A percentile compares a stretch with the other conserved stretches of the same genome.
These are phyloP conservation scores for Stachybotrys echinatus DNA, from an alignment of 2,329 filamentous ascomycete genomes.

Conservation along the genomic window DNA sequence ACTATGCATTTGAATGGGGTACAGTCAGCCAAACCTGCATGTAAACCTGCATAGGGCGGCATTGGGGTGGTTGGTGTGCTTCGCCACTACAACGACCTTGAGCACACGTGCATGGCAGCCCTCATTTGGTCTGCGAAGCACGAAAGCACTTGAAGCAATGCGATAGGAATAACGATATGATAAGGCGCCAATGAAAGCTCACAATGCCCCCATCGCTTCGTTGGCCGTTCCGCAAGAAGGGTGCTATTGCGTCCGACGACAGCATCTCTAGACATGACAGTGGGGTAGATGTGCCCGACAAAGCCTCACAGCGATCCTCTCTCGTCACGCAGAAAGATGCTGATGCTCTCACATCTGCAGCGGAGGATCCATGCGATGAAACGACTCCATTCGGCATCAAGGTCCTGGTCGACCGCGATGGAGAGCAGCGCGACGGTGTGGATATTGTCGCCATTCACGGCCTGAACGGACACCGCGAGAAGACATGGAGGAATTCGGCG, in stretches of 20 bases:
- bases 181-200: too few species aligned
- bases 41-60: too few species aligned
- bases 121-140: too few species aligned
- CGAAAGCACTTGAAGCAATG: too few species aligned
- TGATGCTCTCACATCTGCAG: background rate
- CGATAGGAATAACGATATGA: too few species aligned
- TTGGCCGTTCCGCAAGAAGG: background rate
- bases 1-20: too few species aligned
- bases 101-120: too few species aligned
- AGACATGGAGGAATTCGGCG: background rate
- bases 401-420: background rate
- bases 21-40: too few species aligned
- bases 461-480: background rate
- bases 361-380: background rate
- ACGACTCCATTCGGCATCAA: background rate
- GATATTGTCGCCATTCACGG: constrained; percentile 3
- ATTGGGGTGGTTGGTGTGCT: too few species aligned
- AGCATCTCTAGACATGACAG: background rate
- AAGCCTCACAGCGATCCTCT: background rate
- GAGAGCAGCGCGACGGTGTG: background rate
- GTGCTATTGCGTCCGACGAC: background rate
- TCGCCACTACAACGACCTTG: too few species aligned
- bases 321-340: background rate
- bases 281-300: too few species aligned
- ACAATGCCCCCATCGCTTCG: background rate